Percentiles rank a stretch among this genome's conserved stretches.
Conservation (phyloP, 148 eudicot genomes). For the Polygonum aviculare region DNA sequence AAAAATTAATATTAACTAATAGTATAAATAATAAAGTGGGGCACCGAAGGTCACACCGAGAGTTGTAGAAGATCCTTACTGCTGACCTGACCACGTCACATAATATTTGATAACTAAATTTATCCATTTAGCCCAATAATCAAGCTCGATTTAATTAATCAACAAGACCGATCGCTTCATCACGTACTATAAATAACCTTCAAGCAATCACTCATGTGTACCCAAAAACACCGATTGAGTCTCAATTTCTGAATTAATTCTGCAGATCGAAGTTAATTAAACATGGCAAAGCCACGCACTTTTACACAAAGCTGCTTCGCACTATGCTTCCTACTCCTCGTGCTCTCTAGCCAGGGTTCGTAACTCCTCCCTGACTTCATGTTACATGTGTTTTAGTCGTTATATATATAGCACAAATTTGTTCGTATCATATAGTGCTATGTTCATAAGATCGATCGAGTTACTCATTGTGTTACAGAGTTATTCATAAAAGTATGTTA, state of each 20-base stretch:
- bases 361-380: neutral
- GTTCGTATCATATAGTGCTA: too few species aligned
- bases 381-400: neutral
- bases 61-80: too few species aligned
- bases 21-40: too few species aligned
- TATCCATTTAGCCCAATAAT: neutral
- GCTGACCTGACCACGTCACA: neutral
- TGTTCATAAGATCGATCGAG: too few species aligned
- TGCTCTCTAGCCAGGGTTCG: slow-evolving; percentile 5
- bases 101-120: neutral
- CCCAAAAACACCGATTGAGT: neutral
- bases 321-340: neutral
- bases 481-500: too few species aligned
- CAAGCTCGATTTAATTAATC: too few species aligned
- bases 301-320: neutral
- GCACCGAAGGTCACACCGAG: too few species aligned
- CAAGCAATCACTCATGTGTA: neutral
- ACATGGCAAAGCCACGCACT: neutral
- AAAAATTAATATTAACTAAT: too few species aligned
- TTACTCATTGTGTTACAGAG: too few species aligned
- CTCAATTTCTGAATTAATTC: neutral
- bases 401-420: too few species aligned
- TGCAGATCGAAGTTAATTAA: neutral
- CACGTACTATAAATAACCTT: neutral
- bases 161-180: too few species aligned